phyloP scores from a whole-genome alignment of 2,329 filamentous ascomycete species.

The Dothideomycetes sp. region DNA sequence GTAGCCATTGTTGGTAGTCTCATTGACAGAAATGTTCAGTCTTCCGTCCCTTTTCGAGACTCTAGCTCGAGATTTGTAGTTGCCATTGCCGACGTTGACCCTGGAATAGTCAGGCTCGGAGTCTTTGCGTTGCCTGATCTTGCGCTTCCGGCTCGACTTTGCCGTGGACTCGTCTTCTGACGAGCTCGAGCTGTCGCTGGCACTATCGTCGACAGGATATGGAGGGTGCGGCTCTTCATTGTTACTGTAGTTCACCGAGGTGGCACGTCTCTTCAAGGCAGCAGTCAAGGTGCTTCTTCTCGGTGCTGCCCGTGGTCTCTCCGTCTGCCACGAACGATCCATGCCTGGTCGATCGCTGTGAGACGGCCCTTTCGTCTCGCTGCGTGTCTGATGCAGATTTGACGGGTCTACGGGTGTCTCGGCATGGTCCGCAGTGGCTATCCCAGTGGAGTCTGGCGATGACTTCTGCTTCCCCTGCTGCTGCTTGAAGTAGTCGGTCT shows the following conservation, averaged over 20 bases:
- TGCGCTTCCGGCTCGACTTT: constrained; percentile 8
- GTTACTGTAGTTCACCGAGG: neutral
- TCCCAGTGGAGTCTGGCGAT: neutral
- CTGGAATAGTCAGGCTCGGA: constrained; percentile 31
- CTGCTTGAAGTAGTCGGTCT: no score
- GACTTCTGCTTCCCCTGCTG: neutral
- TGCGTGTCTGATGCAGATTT: constrained; percentile 4
- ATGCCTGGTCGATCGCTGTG: constrained; percentile 3
- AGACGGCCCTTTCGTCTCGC: neutral
- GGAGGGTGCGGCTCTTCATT: no score
- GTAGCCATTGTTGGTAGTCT: constrained; percentile 58
- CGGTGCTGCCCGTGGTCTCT: constrained; percentile 4
- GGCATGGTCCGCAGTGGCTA: constrained; percentile 3
- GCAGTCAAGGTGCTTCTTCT: constrained; percentile 4
- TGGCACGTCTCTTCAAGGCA: neutral
- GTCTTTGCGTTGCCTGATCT: constrained; percentile 8
- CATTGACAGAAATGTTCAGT: constrained; percentile 60
- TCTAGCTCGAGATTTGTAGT: constrained; percentile 53
- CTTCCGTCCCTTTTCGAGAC: constrained; percentile 59
- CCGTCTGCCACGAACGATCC: constrained; percentile 7
- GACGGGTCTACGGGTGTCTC: no score
- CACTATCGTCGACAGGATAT: no score
- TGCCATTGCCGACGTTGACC: constrained; percentile 52
- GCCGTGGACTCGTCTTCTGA: constrained; percentile 5
- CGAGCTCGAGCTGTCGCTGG: constrained; percentile 6